Evolutionary conservation across 139 green algal genomes (phyloP), one percentile per base, ranked within the genome.

Genomic region (Haematococcus lacustris): DNA sequence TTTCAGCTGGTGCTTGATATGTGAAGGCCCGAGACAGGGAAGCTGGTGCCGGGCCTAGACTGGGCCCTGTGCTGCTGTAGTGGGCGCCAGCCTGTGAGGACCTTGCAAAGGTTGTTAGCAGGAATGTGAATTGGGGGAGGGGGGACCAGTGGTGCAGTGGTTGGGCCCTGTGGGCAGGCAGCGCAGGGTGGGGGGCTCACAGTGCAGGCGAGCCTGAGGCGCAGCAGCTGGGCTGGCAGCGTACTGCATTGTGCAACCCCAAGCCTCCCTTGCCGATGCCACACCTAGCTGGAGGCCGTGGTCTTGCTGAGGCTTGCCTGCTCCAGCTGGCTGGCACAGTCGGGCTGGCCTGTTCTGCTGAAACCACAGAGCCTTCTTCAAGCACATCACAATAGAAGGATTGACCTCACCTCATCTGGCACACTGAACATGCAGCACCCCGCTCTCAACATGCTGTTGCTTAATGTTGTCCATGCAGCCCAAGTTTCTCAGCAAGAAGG

Each of bases 401-500:
- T 7, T 4, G 25, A 39, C 6, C 61, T 5, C 4, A 23, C 33
- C 7, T 76, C 2, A 25, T 17, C 38, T 3, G 6, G 32, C 9
- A 43, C 33, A 13, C 51, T 35, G 13, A 47, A 26, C 51, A 41
- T 47, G 3, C 61, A 28, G n/a, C 41, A 6, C 2, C n/a, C n/a
- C 35, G 3, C 63, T 9, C 61, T 38, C 64, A 63, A 2, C 43
- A 34, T 53, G 4, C 32, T 53, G 9, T 53, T 53, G 9, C 9
- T 9, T 9, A 9, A 9, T 53, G 43, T 53, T 9, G 43, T 53
- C 9, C 43, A 28, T 33, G 23, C 82, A 92, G 84, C 93, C 93
- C 4, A 88, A 92, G 70, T 98, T 97, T 71, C 61, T 97, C 37
- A 90, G 87, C 39, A 97, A 96, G 83, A 85, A 91, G 73, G 82